Evolutionary conservation across 2,329 filamentous ascomycete genomes (phyloP).

Genomic region (Apiospora rasikravindrae): DNA sequence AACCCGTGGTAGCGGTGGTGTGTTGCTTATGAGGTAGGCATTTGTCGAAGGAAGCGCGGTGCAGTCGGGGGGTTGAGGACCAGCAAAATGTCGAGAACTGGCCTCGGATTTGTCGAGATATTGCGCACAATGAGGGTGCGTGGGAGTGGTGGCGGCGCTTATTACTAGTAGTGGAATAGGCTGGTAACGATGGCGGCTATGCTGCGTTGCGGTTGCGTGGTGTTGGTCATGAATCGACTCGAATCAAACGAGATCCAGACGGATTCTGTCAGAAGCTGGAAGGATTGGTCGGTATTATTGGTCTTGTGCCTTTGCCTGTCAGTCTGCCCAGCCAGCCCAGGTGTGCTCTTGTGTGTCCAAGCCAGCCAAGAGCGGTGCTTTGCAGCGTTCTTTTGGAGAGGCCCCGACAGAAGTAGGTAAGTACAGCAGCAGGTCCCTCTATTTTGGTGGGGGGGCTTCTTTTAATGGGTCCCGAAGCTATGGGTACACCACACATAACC

Average conservation of each 20-base stretch:
- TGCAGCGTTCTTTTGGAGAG: slow-evolving; percentile 7
- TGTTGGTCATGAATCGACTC: slow-evolving; percentile 11
- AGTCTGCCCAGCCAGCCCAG: neutral
- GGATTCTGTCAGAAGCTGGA: neutral
- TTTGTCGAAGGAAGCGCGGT: neutral
- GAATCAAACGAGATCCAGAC: slow-evolving; percentile 1
- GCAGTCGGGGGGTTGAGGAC: neutral
- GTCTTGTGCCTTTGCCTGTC: slow-evolving; percentile 8
- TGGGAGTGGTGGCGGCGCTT: slow-evolving; percentile 13
- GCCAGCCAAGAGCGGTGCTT: neutral
- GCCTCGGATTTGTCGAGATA: slow-evolving; percentile 10
- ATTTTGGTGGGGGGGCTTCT: slow-evolving; percentile 10
- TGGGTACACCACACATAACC: slow-evolving; percentile 13
- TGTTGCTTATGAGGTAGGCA: slow-evolving; percentile 4
- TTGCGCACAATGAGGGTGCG: neutral
- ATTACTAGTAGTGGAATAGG: slow-evolving; percentile 1
- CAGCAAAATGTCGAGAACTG: slow-evolving; percentile 2
- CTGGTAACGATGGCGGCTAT: slow-evolving; percentile 7
- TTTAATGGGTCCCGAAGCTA: slow-evolving; percentile 14
- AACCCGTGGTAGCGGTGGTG: neutral
- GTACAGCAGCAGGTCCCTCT: neutral
- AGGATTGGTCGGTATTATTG: slow-evolving; percentile 13
- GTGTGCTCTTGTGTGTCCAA: neutral
- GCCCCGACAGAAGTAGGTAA: neutral
- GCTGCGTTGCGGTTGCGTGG: slow-evolving; percentile 14